These are phyloP conservation scores for Ogataea pini DNA, from an alignment of 805 yeast species.

Conservation along the genomic window DNA sequence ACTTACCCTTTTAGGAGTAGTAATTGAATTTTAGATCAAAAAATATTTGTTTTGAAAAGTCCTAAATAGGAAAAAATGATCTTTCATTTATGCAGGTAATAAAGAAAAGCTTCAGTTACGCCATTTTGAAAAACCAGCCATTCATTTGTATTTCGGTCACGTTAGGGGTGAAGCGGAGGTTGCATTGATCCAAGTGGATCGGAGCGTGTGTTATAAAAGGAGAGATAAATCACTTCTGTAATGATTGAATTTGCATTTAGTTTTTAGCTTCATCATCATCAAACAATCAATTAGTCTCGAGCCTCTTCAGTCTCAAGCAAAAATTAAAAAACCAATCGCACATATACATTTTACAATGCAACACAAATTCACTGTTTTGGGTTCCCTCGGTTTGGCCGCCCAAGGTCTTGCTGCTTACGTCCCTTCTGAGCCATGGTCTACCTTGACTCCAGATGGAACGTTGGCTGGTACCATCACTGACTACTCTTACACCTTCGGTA, in stretches of 20 bases:
- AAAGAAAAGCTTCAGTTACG: neutral
- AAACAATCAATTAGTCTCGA: slow-evolving; percentile 4
- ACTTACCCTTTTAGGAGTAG: slow-evolving; percentile 10
- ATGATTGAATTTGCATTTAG: neutral
- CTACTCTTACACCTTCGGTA: slow-evolving; percentile 65
- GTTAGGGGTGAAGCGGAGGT: neutral
- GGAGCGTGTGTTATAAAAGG: slow-evolving; percentile 9
- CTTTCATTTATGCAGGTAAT: slow-evolving; percentile 18
- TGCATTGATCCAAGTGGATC: slow-evolving; percentile 13
- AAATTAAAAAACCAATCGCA: neutral
- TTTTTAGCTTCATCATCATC: slow-evolving; percentile 10
- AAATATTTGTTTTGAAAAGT: slow-evolving; percentile 9
- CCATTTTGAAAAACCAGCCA: slow-evolving; percentile 22
- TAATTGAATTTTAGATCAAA: slow-evolving; percentile 5
- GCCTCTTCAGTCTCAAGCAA: slow-evolving; percentile 6
- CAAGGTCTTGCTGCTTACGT: slow-evolving; percentile 59
- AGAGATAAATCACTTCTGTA: neutral
- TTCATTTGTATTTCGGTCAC: slow-evolving; percentile 2
- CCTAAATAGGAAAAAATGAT: slow-evolving; percentile 7
- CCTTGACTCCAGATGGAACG: slow-evolving; percentile 63
- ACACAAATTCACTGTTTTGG: slow-evolving; percentile 27
- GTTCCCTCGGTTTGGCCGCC: slow-evolving; percentile 46
- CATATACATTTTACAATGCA: slow-evolving; percentile 22
- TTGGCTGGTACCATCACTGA: slow-evolving; percentile 57
- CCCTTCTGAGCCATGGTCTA: slow-evolving; percentile 68